A percentile compares a stretch with the other conserved stretches of the same genome.
phyloP scores from a whole-genome alignment of 2,329 filamentous ascomycete genomes.

The Clonostachys rosea region DNA sequence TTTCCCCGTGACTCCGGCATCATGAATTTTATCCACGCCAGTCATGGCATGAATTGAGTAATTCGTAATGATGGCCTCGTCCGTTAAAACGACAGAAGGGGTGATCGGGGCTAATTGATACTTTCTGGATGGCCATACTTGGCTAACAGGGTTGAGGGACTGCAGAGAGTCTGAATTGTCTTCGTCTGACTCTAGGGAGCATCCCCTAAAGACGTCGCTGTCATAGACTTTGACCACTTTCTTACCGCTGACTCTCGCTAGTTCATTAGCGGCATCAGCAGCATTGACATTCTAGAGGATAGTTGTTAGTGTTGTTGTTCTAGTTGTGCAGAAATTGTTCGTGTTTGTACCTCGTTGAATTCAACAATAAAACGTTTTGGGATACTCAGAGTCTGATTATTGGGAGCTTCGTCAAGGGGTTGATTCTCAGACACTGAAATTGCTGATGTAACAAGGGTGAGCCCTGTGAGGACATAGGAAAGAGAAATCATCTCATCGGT shows the following conservation, averaged over 20 bases:
- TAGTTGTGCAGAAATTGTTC: too few species aligned
- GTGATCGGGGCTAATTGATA: background rate
- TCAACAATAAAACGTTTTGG: background rate
- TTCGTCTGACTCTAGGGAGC: slow-evolving; percentile 7
- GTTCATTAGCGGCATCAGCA: background rate
- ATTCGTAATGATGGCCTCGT: background rate
- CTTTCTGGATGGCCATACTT: slow-evolving; percentile 7
- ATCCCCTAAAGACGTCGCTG: slow-evolving; percentile 2
- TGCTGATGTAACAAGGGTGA: too few species aligned
- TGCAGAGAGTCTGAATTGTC: slow-evolving; percentile 10
- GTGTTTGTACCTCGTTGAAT: background rate
- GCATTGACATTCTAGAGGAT: background rate
- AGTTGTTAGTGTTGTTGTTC: background rate
- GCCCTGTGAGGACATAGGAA: too few species aligned
- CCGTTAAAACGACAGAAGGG: background rate
- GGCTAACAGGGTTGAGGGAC: slow-evolving; percentile 4
- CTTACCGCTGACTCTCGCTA: background rate
- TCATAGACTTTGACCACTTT: slow-evolving; percentile 2
- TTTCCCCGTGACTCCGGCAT: slow-evolving; percentile 11
- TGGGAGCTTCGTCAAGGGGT: too few species aligned
- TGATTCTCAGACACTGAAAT: too few species aligned
- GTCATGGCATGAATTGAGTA: slow-evolving; percentile 10
- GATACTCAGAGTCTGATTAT: too few species aligned
- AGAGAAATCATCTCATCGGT: too few species aligned
- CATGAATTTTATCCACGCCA: slow-evolving; percentile 15